Evolutionary conservation across 1,284 basidiomycete genomes (phyloP).

Genomic region (Apiotrichum montevideense): DNA sequence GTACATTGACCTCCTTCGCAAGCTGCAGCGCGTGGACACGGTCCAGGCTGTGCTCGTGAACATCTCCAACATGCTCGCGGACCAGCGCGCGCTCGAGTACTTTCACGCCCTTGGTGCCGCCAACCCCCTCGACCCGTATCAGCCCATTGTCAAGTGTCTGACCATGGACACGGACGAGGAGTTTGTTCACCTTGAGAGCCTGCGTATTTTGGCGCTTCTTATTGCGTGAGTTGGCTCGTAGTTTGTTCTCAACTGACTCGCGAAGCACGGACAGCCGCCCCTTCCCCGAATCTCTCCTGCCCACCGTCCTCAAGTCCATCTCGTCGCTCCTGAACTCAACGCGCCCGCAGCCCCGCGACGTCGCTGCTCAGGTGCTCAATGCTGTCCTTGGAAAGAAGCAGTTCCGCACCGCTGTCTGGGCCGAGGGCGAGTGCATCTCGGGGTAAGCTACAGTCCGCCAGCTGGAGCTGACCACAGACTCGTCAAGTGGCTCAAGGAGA

Average conservation of each 20-base stretch:
- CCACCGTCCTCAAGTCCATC: constrained; percentile 62
- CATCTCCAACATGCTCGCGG: constrained; percentile 77
- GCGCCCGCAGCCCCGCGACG: constrained; percentile 61
- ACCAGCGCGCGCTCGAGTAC: constrained; percentile 52
- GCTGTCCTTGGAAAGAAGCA: constrained; percentile 74
- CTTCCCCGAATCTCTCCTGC: constrained; percentile 56
- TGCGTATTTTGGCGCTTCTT: constrained; percentile 81
- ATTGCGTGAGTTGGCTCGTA: constrained; percentile 54
- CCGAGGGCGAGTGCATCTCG: constrained; percentile 44
- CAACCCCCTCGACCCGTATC: constrained; percentile 70
- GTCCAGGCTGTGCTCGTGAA: constrained; percentile 88
- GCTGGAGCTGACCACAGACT: constrained; percentile 50
- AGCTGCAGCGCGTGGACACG: constrained; percentile 85
- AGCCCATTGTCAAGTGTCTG: constrained; percentile 74
- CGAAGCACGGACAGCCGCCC: constrained; percentile 42
- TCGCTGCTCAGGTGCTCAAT: constrained; percentile 84
- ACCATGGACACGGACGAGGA: constrained; percentile 71
- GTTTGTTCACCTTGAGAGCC: constrained; percentile 82
- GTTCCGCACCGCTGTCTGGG: constrained; percentile 56
- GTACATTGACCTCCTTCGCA: constrained; percentile 85
- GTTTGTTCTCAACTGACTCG: constrained; percentile 42
- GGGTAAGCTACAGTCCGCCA: constrained; percentile 28
- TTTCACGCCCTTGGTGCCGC: constrained; percentile 50
- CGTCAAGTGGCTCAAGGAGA: constrained; percentile 68
- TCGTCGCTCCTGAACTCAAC: constrained; percentile 57